Conservation (phyloP, 2,329 filamentous ascomycete species). For the Rasamsonia emersonii region DNA sequence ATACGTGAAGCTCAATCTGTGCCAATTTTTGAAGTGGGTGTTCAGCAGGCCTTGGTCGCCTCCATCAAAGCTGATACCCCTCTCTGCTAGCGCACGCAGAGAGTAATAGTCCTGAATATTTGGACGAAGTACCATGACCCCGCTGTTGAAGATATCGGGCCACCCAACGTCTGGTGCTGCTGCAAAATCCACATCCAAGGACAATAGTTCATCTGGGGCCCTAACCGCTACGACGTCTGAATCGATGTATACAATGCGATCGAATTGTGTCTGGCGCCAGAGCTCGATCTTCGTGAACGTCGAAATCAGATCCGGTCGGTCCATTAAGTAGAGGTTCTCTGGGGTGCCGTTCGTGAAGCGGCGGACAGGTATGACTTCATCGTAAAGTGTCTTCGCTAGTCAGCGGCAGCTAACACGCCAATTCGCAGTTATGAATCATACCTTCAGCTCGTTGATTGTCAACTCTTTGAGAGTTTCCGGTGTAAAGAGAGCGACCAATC, state of each 20-base stretch:
- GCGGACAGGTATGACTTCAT: conserved; percentile 78
- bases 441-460: conserved; percentile 71
- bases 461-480: conserved; percentile 66
- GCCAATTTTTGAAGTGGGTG: conserved; percentile 81
- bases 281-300: conserved; percentile 95
- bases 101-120: conserved; percentile 83
- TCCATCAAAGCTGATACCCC: conserved; percentile 89
- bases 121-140: conserved; percentile 84
- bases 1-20: conserved; percentile 88
- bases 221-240: conserved; percentile 86
- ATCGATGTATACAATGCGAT: conserved; percentile 89
- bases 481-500: conserved; percentile 76
- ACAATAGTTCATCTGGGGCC: conserved; percentile 87
- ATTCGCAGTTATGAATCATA: conserved; percentile 22
- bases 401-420: conserved; percentile 2
- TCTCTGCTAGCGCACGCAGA: conserved; percentile 71
- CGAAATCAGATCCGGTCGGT: conserved; percentile 78
- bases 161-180: conserved; percentile 92
- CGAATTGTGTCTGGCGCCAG: conserved; percentile 85
- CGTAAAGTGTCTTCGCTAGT: conserved; percentile 61
- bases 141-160: conserved; percentile 98
- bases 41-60: conserved; percentile 94
- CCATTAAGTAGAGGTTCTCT: conserved; percentile 83
- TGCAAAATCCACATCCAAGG: conserved; percentile 51
- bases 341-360: conserved; percentile 68